Evolutionary conservation across 2,329 filamentous ascomycete genomes (phyloP).

Genomic region (Domatiomyces catenatus): DNA sequence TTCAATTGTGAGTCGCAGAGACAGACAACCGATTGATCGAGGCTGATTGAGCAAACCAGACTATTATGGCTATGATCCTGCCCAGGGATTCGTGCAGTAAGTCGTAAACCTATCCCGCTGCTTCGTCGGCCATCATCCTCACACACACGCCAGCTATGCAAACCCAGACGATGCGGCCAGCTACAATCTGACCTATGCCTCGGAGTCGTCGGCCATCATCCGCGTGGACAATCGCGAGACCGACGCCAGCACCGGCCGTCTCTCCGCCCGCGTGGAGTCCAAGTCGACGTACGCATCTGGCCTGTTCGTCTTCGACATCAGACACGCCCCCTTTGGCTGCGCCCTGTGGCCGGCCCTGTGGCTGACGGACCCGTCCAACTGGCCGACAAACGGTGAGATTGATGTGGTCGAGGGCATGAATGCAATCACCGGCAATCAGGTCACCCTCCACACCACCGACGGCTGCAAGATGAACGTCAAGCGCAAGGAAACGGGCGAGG

Average conservation of each 20-base stretch:
- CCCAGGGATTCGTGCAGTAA: slow-evolving; percentile 33
- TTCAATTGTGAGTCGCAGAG: slow-evolving; percentile 22
- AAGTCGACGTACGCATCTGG: slow-evolving; percentile 48
- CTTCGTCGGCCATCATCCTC: slow-evolving; percentile 3
- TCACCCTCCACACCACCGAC: slow-evolving; percentile 34
- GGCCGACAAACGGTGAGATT: slow-evolving; percentile 32
- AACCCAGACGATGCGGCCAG: slow-evolving; percentile 21
- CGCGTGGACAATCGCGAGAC: slow-evolving; percentile 47
- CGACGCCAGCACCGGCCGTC: slow-evolving; percentile 44
- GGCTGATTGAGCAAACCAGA: slow-evolving; percentile 8
- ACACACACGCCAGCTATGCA: slow-evolving; percentile 24
- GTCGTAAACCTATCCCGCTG: slow-evolving; percentile 16
- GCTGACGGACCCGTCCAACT: slow-evolving; percentile 39
- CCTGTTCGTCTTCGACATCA: slow-evolving; percentile 55
- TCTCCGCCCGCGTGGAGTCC: slow-evolving; percentile 59
- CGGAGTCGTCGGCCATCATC: slow-evolving; percentile 38
- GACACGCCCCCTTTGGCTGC: slow-evolving; percentile 59
- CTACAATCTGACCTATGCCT: slow-evolving; percentile 47
- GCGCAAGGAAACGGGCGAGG: slow-evolving; percentile 33
- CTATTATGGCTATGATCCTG: slow-evolving; percentile 30
- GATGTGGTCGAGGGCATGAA: slow-evolving; percentile 40
- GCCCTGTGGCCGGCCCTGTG: slow-evolving; percentile 57
- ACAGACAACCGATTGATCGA: neutral
- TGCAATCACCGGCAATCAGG: slow-evolving; percentile 24
- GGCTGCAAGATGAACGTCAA: slow-evolving; percentile 23